Percentiles rank a stretch among this genome's conserved stretches.
These are phyloP conservation scores for Sarocladium kiliense DNA, from an alignment of 2,329 filamentous ascomycete species.

Conservation along the genomic window DNA sequence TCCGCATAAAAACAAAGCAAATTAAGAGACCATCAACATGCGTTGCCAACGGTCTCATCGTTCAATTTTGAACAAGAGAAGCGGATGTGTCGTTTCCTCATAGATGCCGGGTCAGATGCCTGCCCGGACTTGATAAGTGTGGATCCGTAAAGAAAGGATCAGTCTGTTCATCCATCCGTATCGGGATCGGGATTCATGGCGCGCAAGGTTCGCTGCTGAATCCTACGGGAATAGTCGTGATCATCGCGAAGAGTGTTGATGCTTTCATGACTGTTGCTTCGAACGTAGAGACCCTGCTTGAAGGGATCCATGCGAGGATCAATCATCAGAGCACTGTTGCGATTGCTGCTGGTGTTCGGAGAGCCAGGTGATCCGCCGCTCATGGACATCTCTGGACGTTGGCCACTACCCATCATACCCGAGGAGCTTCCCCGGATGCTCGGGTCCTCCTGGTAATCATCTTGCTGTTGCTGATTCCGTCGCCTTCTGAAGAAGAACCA, in stretches of 20 bases:
- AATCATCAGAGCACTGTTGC: conserved; percentile 50
- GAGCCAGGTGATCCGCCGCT: conserved; percentile 23
- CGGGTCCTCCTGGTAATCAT: conserved; percentile 37
- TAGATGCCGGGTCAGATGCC: not conserved
- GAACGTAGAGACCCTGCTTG: conserved; percentile 49
- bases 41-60: not conserved
- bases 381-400: conserved; percentile 35
- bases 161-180: not conserved
- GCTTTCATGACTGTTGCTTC: conserved; percentile 58
- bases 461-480: conserved; percentile 36
- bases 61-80: conserved; percentile 7
- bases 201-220: conserved; percentile 53
- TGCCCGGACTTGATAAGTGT: not conserved
- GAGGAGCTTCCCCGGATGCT: conserved; percentile 47
- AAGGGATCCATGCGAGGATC: conserved; percentile 62
- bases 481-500: conserved; percentile 37
- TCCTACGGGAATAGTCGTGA: conserved; percentile 59
- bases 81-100: conserved; percentile 7
- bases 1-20: conserved; percentile 4
- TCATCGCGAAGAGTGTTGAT: conserved; percentile 60
- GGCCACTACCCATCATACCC: conserved; percentile 38
- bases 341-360: conserved; percentile 36
- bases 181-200: conserved; percentile 57
- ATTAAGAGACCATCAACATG: not conserved
- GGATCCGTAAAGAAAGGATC: not conserved